A percentile compares a stretch with the other conserved stretches of the same genome.
phyloP scores from a whole-genome alignment of 441 rosid species.

The Pelargonium cotyledonis region DNA sequence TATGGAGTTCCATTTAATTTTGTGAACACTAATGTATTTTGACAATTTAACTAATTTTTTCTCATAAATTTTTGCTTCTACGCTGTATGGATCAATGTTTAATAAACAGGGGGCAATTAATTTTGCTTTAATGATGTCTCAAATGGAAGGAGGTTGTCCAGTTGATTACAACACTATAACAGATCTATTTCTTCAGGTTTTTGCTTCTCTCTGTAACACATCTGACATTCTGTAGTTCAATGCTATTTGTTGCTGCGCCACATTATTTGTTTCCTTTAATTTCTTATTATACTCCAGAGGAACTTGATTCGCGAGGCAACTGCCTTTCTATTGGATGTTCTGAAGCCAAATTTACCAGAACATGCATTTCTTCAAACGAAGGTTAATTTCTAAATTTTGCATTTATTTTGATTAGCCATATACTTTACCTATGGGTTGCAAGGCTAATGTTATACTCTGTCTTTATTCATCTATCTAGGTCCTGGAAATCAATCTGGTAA shows the following conservation, averaged over 20 bases:
- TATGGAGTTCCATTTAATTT: not conserved
- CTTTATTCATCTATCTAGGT: constrained; percentile 40
- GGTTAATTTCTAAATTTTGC: constrained; percentile 34
- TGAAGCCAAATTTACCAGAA: constrained; percentile 96
- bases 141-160: constrained; percentile 99
- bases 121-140: constrained; percentile 99
- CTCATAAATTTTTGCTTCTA: not conserved
- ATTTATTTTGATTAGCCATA: constrained; percentile 1
- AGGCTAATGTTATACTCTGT: too few relatives aligned
- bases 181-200: constrained; percentile 98
- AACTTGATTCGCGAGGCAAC: constrained; percentile 98
- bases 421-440: constrained; percentile 11
- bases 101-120: constrained; percentile 84
- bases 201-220: not conserved
- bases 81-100: not conserved
- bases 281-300: constrained; percentile 42
- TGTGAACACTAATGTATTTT: not conserved
- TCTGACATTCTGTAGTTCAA: not conserved
- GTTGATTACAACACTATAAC: constrained; percentile 96
- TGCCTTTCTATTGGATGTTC: constrained; percentile 94
- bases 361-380: constrained; percentile 92
- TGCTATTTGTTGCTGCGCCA: constrained; percentile 2
- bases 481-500: constrained; percentile 93
- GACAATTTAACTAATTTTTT: too few relatives aligned
- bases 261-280: not conserved